Evolutionary conservation across 352 stramenopile genomes (phyloP).

Genomic region (Phytophthora citricola): DNA sequence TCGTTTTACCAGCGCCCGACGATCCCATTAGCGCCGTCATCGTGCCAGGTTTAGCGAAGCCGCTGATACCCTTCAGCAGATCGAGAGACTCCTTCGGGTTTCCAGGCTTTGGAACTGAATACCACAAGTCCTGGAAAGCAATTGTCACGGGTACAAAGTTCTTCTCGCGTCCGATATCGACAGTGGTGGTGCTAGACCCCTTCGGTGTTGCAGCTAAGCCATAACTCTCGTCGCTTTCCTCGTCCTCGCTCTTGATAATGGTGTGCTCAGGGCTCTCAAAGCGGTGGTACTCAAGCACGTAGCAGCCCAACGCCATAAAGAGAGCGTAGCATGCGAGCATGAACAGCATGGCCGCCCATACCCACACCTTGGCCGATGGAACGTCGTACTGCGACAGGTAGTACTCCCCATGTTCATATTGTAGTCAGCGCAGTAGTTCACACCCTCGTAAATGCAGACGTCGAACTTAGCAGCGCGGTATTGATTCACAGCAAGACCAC

Average conservation of each 20-base stretch:
- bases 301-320: conserved; percentile 36
- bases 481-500: conserved; percentile 38
- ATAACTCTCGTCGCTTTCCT: conserved; percentile 25
- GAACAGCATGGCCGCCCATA: conserved; percentile 44
- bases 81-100: conserved; percentile 57
- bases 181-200: conserved; percentile 7
- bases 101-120: conserved; percentile 42
- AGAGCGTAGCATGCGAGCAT: conserved; percentile 34
- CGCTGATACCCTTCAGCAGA: conserved; percentile 66
- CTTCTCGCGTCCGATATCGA: conserved; percentile 28
- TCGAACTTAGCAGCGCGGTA: conserved; percentile 30
- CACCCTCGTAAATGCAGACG: conserved; percentile 32
- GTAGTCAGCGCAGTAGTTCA: conserved; percentile 37
- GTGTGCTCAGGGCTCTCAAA: conserved; percentile 35
- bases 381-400: conserved; percentile 40
- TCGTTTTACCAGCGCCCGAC: conserved; percentile 83
- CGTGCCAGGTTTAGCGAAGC: conserved; percentile 47
- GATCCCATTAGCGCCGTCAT: conserved; percentile 92
- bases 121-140: conserved; percentile 53
- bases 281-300: conserved; percentile 42
- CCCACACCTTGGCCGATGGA: conserved; percentile 33
- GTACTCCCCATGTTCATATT: conserved; percentile 44
- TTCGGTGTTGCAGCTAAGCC: conserved; percentile 28
- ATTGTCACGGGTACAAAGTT: conserved; percentile 49
- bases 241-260: conserved; percentile 32